Evolutionary conservation across 139 green algal species (phyloP), one percentile per base, ranked within the genome.

Genomic region (Chlorella sorokiniana): DNA sequence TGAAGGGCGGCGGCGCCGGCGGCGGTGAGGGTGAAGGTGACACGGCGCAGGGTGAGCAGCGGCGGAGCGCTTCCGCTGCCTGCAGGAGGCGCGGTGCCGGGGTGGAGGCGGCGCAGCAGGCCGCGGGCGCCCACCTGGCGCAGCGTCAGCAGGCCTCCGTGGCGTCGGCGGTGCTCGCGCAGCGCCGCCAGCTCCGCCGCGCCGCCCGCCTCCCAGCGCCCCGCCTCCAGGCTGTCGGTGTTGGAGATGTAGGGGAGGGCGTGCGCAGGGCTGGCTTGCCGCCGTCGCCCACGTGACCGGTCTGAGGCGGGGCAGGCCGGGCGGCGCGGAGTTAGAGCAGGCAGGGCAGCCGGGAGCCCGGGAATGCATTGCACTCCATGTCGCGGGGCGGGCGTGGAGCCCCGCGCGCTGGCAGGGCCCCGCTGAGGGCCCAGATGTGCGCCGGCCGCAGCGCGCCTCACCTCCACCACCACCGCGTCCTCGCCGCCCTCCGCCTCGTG

Each of bases 61-160:
- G n/a, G n/a, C n/a, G n/a, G n/a, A n/a, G n/a, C n/a, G n/a, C n/a
- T n/a, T n/a, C n/a, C n/a, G n/a, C n/a, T n/a, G 56, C 56, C 56
- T 65, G 56, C 56, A n/a, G 23, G n/a, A n/a, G n/a, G n/a, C n/a
- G n/a, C n/a, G n/a, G n/a, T n/a, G n/a, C n/a, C n/a, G n/a, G n/a
- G n/a, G n/a, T n/a, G n/a, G n/a, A n/a, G n/a, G n/a, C n/a, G n/a
- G n/a, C n/a, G n/a, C n/a, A n/a, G n/a, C n/a, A n/a, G n/a, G n/a
- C n/a, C n/a, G n/a, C n/a, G n/a, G 48, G 14, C 48, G 48, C 48
- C 48, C 48, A 79, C 73, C 73, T 79, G 73, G 37, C 40, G 10
- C 38, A 79, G 37, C 0, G 73, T 61, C 44, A 79, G 37, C 37
- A 23, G 29, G 52, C 73, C 40, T 23, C 42, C 52, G 73, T 69